phyloP scores from a whole-genome alignment of 345 rosid species.

The Lagerstroemia speciosa region DNA sequence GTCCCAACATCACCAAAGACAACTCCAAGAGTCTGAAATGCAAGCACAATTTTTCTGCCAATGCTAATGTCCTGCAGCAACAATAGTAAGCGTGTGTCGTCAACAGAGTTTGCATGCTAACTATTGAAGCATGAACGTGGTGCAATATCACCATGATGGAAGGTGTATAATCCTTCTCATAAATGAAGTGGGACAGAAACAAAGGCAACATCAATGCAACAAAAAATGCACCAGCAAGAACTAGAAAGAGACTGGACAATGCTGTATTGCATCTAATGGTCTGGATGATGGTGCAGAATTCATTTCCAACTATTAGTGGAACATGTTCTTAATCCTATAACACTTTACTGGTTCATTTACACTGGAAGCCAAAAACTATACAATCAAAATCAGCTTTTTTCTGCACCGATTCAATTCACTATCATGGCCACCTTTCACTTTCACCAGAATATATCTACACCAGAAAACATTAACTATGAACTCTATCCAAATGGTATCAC shows the following conservation, averaged over 20 bases:
- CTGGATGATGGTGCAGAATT: not conserved
- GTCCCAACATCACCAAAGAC: conserved; percentile 98
- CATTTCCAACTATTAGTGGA: not conserved
- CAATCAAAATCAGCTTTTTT: not conserved
- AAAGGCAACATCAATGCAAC: not conserved
- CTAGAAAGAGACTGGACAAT: not conserved
- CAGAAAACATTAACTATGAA: not conserved
- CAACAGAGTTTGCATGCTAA: not conserved
- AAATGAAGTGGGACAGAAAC: not conserved
- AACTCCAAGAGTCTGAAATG: conserved; percentile 85
- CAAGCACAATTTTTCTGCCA: conserved; percentile 18
- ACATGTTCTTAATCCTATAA: not conserved
- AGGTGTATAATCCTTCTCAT: not conserved
- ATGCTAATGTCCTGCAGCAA: conserved; percentile 3
- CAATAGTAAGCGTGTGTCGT: not conserved
- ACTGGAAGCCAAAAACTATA: not conserved
- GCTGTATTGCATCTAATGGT: not conserved
- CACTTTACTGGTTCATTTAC: no score
- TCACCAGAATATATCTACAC: not conserved
- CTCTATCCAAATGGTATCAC: not conserved
- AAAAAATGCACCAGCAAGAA: not conserved
- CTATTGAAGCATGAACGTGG: not conserved
- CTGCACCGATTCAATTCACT: not conserved
- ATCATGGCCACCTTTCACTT: not conserved
- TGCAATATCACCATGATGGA: not conserved